Base-by-base conservation (phyloP, 163 green algal species). In the Chlamydomonas reinhardtii region DNA sequence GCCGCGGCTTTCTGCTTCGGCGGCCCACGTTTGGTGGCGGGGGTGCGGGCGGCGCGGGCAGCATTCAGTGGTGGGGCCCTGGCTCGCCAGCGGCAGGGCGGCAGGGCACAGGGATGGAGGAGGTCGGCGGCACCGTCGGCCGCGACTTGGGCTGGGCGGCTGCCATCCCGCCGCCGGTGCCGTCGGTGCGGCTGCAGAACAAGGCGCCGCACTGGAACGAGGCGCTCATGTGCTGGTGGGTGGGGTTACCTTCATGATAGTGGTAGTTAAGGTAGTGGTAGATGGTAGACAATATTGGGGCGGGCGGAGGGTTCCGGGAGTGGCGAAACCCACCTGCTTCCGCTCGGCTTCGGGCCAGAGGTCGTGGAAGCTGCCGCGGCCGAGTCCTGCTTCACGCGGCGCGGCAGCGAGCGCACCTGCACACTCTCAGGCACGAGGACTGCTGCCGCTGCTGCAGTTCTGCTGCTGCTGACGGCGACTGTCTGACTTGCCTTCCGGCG, bases 181-280 rank as follows among this genome's bases (percentile, higher is more conserved):
- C 69, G 68, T 2, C 71, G 61, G 74, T 95, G 64, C 76, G 75
- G 62, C 90, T 98, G 43, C 72, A 84, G 56, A 98, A 96, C 91
- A 97, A 97, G 88, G 76, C 89, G 59, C 95, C 95, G 5, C 92
- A 96, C 78, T 98, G 95, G 95, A 97, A 97, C 85, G 92, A 95
- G 25, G 91, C 61, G 20, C 81, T 98, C 80, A 92, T 91, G 59
- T 97, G 95, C 88, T 97, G 95, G 95, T 70, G 62, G 59, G 59
- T 29, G 22, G 17, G 56, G 56, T 6, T 54, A n/a, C n/a, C n/a
- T n/a, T n/a, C n/a, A n/a, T n/a, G n/a, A n/a, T n/a, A n/a, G n/a
- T n/a, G n/a, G n/a, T n/a, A n/a, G n/a, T n/a, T n/a, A n/a, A n/a
- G n/a, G n/a, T n/a, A n/a, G n/a, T n/a, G n/a, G n/a, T n/a, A n/a